A percentile compares a stretch with the other conserved stretches of the same genome.
phyloP scores from a whole-genome alignment of 352 stramenopile species.

The Phytopythium montanum region DNA sequence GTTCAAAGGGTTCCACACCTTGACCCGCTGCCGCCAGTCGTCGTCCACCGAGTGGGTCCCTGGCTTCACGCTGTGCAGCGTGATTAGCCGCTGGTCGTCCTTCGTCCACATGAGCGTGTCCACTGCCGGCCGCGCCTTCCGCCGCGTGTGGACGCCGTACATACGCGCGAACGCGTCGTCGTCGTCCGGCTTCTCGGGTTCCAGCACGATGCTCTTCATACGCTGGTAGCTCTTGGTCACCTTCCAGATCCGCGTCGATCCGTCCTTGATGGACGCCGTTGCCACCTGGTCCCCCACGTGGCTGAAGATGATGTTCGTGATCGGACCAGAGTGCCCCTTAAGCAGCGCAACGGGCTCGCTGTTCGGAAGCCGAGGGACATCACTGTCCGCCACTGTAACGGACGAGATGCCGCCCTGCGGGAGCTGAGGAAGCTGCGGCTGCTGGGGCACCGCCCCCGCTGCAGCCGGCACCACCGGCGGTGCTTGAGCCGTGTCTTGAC shows the following conservation, averaged over 20 bases:
- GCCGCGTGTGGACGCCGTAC: conserved; percentile 41
- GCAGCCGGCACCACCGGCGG: conserved; percentile 1
- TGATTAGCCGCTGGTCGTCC: conserved; percentile 59
- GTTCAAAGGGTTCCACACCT: conserved; percentile 55
- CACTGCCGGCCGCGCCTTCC: conserved; percentile 39
- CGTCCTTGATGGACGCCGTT: conserved; percentile 94
- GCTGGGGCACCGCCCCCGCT: conserved; percentile 13
- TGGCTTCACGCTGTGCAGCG: conserved; percentile 64
- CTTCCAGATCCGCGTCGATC: conserved; percentile 66
- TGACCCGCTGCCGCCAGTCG: conserved; percentile 60
- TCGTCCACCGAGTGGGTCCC: conserved; percentile 38
- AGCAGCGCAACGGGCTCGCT: conserved; percentile 63
- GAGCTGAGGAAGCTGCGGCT: conserved; percentile 46
- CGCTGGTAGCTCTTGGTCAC: conserved; percentile 63
- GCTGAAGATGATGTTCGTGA: conserved; percentile 94
- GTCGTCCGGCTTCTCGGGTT: conserved; percentile 40
- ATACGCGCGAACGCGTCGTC: conserved; percentile 38
- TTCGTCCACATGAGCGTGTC: conserved; percentile 66
- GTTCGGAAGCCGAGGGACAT: conserved; percentile 31
- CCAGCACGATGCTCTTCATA: conserved; percentile 42
- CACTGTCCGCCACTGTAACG: conserved; percentile 41
- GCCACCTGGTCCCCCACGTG: conserved; percentile 88
- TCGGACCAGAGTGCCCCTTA: conserved; percentile 88
- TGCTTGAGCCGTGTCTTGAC: neutral
- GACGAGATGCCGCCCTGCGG: conserved; percentile 38